These are phyloP conservation scores for Phytophthora aleatoria DNA, from an alignment of 352 stramenopile species.

Conservation along the genomic window DNA sequence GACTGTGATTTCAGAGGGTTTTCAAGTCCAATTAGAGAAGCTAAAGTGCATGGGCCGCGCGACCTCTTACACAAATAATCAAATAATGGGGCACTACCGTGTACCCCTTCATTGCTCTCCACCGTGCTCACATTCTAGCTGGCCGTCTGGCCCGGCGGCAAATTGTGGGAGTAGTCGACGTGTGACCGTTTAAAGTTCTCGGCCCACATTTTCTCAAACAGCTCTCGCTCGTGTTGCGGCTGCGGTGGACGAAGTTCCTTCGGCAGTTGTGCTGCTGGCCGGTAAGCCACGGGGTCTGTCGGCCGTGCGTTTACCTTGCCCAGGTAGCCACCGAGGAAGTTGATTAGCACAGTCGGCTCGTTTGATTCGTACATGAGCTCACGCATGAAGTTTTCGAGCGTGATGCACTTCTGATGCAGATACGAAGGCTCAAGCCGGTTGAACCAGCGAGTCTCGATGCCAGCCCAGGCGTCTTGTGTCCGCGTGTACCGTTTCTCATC, in stretches of 20 bases:
- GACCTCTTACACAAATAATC: conserved; percentile 41
- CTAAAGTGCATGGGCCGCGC: conserved; percentile 19
- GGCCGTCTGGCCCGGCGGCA: conserved; percentile 17
- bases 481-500: conserved; percentile 58
- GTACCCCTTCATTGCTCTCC: conserved; percentile 17
- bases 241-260: conserved; percentile 92
- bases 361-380: conserved; percentile 91
- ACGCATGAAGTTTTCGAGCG: conserved; percentile 87
- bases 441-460: conserved; percentile 88
- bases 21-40: conserved; percentile 30
- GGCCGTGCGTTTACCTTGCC: conserved; percentile 82
- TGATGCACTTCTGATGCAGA: conserved; percentile 88
- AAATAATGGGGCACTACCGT: conserved; percentile 24
- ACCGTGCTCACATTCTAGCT: conserved; percentile 23
- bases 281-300: conserved; percentile 61
- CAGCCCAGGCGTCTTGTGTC: conserved; percentile 70
- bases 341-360: conserved; percentile 70
- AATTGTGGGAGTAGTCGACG: conserved; percentile 64
- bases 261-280: conserved; percentile 74
- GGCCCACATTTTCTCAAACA: conserved; percentile 97
- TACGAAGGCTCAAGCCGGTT: conserved; percentile 88
- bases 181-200: conserved; percentile 96
- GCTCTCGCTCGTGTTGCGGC: conserved; percentile 92
- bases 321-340: conserved; percentile 82
- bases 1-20: conserved; percentile 12